Evolutionary conservation across 495 filamentous ascomycete species (phyloP), one percentile per base, ranked within the genome.

Genomic region (Penicillium paradoxum): DNA sequence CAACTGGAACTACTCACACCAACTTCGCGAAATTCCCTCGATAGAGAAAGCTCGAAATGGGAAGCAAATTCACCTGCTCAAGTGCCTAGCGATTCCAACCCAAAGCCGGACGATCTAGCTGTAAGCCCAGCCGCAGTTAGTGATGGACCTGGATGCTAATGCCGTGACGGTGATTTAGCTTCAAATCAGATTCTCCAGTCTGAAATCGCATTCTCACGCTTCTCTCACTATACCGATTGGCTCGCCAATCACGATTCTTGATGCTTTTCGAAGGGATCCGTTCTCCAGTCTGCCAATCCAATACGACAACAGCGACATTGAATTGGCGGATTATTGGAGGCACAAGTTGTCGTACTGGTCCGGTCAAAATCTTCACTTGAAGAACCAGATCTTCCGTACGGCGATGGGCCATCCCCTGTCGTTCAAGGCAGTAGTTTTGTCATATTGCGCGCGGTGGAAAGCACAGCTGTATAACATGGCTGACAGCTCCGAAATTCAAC

Each of bases 321-420:
- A 67, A 43, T 54, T 77, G 40, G 58, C 57, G 3, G 70, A 73
- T 40, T 65, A 65, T 42, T 77, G 71, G 71, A 59, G 60, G 6
- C 65, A 52, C 55, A 64, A 66, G 32, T 60, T 75, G 51, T 62
- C 64, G 0, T 77, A 77, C 51, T 77, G 73, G 73, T 77, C 73
- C 7, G 73, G 73, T 0, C 68, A 72, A 43, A 75, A 75, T 47
- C 45, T 49, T 32, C 60, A 69, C 24, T 37, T 75, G 1, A 77
- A 77, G 50, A 58, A 70, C 17, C 64, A 61, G 19, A 63, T 72
- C 7, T 75, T 72, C 43, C 64, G 61, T 22, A 62, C 59, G 7
- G 66, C 72, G 25, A 69, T 71, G 65, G 47, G 50, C 32, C 62
- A 75, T 56, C 71, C 67, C 2, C 52, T 72, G 11, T 46, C 67